Conservation (phyloP, 306 rosid genomes). For the Vicia sativa region DNA sequence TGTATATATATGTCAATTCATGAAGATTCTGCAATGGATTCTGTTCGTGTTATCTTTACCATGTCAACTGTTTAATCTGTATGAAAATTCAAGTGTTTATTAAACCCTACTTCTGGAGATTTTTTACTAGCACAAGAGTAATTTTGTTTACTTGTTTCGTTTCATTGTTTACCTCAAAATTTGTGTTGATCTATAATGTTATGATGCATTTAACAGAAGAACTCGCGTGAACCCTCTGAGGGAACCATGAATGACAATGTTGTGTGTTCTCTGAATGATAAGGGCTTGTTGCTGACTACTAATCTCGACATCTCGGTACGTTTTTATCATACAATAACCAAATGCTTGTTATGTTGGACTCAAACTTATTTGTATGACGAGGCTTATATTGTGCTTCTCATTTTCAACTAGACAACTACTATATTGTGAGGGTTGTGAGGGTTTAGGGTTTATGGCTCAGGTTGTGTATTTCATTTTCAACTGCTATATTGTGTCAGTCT, state of each 20-base stretch:
- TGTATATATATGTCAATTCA: neutral
- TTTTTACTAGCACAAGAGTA: neutral
- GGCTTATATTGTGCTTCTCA: neutral
- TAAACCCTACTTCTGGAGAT: neutral
- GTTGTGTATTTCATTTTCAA: no score
- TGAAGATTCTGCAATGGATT: constrained; percentile 10
- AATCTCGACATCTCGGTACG: constrained; percentile 47
- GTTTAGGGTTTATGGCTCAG: no score
- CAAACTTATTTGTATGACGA: no score
- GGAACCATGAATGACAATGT: constrained; percentile 35
- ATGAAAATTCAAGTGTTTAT: constrained; percentile 9
- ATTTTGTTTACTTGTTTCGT: constrained; percentile 6
- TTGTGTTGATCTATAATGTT: neutral
- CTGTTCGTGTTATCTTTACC: neutral
- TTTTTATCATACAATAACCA: no score
- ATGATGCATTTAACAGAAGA: constrained; percentile 37
- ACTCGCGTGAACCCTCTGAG: constrained; percentile 21
- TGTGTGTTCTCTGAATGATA: constrained; percentile 34
- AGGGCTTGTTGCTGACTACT: constrained; percentile 40
- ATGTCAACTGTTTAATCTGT: neutral
- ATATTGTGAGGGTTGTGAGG: no score
- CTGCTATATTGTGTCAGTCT: no score
- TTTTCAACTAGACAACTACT: constrained; percentile 4
- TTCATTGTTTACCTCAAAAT: neutral
- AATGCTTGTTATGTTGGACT: no score